phyloP scores from a whole-genome alignment of 2,329 filamentous ascomycete species.

The Rugonectria rugulosa region DNA sequence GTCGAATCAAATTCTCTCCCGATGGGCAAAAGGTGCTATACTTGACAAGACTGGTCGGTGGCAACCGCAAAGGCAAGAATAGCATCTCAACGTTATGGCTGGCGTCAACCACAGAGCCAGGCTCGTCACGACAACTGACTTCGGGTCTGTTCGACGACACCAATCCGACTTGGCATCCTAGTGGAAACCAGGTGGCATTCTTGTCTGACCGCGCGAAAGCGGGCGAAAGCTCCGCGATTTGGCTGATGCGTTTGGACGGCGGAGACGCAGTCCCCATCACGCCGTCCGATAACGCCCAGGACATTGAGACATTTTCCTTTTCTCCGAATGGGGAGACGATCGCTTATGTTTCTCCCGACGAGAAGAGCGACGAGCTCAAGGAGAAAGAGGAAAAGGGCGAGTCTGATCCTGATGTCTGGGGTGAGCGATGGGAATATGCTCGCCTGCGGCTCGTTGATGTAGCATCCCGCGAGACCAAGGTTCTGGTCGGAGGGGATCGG shows the following conservation, averaged over 20 bases:
- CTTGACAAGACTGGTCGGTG: neutral
- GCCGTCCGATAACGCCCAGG: slow-evolving; percentile 18
- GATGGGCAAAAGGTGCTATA: slow-evolving; percentile 14
- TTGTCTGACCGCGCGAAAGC: slow-evolving; percentile 34
- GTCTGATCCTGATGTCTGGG: slow-evolving; percentile 46
- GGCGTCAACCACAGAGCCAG: slow-evolving; percentile 17
- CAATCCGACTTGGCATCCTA: slow-evolving; percentile 16
- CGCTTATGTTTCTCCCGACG: slow-evolving; percentile 27
- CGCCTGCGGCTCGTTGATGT: slow-evolving; percentile 43
- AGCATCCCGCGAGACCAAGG: slow-evolving; percentile 27
- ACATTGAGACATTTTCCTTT: slow-evolving; percentile 20
- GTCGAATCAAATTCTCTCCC: slow-evolving; percentile 16
- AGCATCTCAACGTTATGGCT: slow-evolving; percentile 27
- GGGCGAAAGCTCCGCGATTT: slow-evolving; percentile 39
- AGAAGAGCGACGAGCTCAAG: slow-evolving; percentile 14
- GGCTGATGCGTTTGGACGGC: slow-evolving; percentile 26
- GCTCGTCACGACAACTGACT: slow-evolving; percentile 16
- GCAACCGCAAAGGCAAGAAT: slow-evolving; percentile 20
- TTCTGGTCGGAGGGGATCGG: slow-evolving; percentile 14
- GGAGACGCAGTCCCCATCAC: slow-evolving; percentile 28
- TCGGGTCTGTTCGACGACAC: slow-evolving; percentile 12
- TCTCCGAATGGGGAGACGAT: slow-evolving; percentile 21
- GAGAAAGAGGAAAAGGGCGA: slow-evolving; percentile 39
- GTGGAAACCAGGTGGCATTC: slow-evolving; percentile 11
- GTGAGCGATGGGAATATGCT: slow-evolving; percentile 43